Percentiles rank a stretch among this genome's conserved stretches.
These are phyloP conservation scores for Aspergillus niger DNA, from an alignment of 2,329 filamentous ascomycete genomes.

Conservation along the genomic window DNA sequence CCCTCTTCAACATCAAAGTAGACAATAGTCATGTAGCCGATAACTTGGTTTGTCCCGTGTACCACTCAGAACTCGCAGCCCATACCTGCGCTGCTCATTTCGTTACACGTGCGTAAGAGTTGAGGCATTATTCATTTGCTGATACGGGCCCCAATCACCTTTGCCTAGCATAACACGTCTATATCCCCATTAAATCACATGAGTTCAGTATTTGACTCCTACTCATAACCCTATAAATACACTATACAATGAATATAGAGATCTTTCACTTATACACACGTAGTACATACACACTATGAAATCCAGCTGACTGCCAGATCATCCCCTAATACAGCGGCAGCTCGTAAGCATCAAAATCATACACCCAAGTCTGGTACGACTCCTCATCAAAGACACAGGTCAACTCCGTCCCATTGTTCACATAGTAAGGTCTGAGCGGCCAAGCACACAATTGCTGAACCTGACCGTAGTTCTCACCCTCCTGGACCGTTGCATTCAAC, in stretches of 20 bases:
- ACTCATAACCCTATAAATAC: not conserved
- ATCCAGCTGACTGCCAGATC: not conserved
- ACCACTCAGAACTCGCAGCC: not conserved
- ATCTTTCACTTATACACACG: no score
- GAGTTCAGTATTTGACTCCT: no score
- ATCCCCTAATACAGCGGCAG: not conserved
- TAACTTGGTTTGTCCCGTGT: no score
- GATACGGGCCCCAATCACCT: no score
- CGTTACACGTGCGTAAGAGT: no score
- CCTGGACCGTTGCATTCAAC: conserved; percentile 45
- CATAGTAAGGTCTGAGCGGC: conserved; percentile 34
- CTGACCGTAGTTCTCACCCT: conserved; percentile 33
- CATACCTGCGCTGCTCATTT: not conserved
- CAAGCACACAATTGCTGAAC: conserved; percentile 39
- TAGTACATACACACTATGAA: no score
- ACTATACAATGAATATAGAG: no score
- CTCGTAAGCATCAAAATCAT: not conserved
- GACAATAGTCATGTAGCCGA: not conserved
- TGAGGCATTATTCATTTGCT: no score
- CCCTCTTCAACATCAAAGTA: not conserved
- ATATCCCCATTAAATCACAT: no score
- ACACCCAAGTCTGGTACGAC: not conserved
- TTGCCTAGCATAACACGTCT: no score
- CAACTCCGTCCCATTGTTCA: conserved; percentile 21
- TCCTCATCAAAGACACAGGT: conserved; percentile 15